A percentile compares a stretch with the other conserved stretches of the same genome.
Conservation (phyloP, 768 basidiomycete genomes). For the Agrocybe praecox region DNA sequence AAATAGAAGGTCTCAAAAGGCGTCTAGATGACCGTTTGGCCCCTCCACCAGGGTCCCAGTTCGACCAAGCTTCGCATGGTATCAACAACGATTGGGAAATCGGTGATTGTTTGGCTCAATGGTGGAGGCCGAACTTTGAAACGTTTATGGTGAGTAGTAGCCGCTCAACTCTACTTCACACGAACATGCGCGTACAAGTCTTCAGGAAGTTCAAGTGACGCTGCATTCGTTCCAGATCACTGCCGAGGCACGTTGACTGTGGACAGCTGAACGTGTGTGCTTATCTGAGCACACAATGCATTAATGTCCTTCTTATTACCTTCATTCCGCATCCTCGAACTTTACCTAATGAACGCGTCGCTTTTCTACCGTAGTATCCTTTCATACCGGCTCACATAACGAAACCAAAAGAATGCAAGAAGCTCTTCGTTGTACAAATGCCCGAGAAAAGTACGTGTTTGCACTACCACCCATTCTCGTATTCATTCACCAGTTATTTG, state of each 20-base stretch:
- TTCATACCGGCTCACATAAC: constrained; percentile 95
- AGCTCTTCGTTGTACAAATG: constrained; percentile 93
- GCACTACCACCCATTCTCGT: neutral
- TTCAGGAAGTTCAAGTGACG: too few species aligned
- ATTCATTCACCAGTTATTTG: neutral
- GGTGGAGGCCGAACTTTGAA: constrained; percentile 99
- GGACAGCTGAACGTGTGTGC: neutral
- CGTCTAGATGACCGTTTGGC: constrained; percentile 90
- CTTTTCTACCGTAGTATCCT: constrained; percentile 66
- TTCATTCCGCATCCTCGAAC: neutral
- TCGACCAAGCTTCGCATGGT: constrained; percentile 68
- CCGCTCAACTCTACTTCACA: neutral
- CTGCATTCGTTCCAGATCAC: neutral
- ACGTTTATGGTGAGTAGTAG: constrained; percentile 88
- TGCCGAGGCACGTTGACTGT: too few species aligned
- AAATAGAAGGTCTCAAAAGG: constrained; percentile 86
- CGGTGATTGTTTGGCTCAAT: constrained; percentile 94
- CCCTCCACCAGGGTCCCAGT: constrained; percentile 73
- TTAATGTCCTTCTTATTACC: neutral
- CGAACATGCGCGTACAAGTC: neutral
- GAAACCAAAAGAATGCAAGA: constrained; percentile 98
- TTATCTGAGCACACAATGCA: neutral
- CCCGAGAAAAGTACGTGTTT: constrained; percentile 84
- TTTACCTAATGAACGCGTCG: neutral
- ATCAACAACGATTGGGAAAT: constrained; percentile 95